A percentile compares a stretch with the other conserved stretches of the same genome.
Evolutionary conservation across 768 basidiomycete genomes (phyloP).

Genomic region (Suillus hirtellus): DNA sequence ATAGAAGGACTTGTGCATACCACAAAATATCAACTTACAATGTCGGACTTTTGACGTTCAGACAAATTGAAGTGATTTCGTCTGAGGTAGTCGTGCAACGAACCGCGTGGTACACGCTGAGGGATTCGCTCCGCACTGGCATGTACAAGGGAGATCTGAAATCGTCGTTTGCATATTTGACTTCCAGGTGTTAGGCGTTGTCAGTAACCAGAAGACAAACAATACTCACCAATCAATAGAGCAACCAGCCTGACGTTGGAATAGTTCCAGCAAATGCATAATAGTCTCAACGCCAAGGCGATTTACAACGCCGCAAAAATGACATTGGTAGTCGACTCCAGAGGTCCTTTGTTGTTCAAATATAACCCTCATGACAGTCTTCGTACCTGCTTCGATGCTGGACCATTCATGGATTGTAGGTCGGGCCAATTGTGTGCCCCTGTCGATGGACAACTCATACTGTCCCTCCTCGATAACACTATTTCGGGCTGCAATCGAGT

Average conservation of each 20-base stretch:
- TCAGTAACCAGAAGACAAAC: neutral
- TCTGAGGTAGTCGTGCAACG: neutral
- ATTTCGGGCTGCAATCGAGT: constrained; percentile 23
- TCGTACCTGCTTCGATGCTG: constrained; percentile 27
- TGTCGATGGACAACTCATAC: constrained; percentile 28
- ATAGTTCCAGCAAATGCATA: constrained; percentile 20
- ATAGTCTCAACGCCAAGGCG: constrained; percentile 9
- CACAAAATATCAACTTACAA: neutral
- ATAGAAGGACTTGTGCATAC: neutral
- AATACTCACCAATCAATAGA: constrained; percentile 28
- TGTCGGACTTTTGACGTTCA: neutral
- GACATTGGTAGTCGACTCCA: constrained; percentile 20
- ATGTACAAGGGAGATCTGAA: constrained; percentile 18
- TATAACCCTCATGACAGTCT: constrained; percentile 27
- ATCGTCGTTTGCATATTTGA: constrained; percentile 29
- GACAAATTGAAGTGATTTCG: neutral
- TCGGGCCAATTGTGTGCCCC: constrained; percentile 21
- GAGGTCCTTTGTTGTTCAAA: constrained; percentile 22
- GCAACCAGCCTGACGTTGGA: constrained; percentile 21
- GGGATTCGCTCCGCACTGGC: neutral
- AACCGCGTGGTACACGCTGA: neutral
- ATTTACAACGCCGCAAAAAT: constrained; percentile 15
- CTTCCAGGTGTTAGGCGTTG: constrained; percentile 13
- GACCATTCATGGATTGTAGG: constrained; percentile 27
- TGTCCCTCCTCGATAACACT: constrained; percentile 26